phyloP scores from a whole-genome alignment of 768 basidiomycete genomes.

The Lactarius sp. region DNA sequence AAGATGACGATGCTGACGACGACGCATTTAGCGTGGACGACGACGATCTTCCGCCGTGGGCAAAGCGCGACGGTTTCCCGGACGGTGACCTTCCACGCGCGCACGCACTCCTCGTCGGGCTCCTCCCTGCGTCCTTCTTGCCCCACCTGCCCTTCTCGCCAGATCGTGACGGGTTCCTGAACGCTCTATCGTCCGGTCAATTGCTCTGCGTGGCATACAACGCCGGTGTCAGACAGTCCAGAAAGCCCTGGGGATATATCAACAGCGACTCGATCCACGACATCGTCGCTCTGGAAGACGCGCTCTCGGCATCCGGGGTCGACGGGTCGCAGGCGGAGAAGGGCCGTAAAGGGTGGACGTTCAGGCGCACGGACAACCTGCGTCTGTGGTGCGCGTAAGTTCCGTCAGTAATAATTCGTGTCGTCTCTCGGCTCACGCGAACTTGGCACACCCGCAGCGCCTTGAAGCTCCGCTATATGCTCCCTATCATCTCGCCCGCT shows the following conservation, averaged over 20 bases:
- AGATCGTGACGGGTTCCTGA: constrained; percentile 42
- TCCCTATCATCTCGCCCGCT: constrained; percentile 59
- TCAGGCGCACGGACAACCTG: constrained; percentile 80
- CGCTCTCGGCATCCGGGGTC: constrained; percentile 34
- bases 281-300: constrained; percentile 59
- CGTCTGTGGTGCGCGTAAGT: constrained; percentile 81
- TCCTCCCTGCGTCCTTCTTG: constrained; percentile 55
- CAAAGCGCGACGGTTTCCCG: constrained; percentile 50
- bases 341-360: constrained; percentile 69
- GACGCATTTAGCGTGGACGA: constrained; percentile 47
- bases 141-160: constrained; percentile 34
- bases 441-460: constrained; percentile 42
- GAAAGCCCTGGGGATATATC: constrained; percentile 86
- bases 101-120: constrained; percentile 52
- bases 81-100: constrained; percentile 58
- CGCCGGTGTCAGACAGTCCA: constrained; percentile 69
- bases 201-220: constrained; percentile 81
- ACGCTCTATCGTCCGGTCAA: constrained; percentile 67
- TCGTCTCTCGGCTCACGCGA: neutral
- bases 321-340: constrained; percentile 36
- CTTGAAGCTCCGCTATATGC: constrained; percentile 73
- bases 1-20: constrained; percentile 28
- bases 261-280: constrained; percentile 74
- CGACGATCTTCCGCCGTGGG: constrained; percentile 75
- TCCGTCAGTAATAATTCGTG: neutral